Percentiles rank a stretch among this genome's conserved stretches.
These are phyloP conservation scores for Salvia rosmarinus DNA, from an alignment of 257 asterid genomes.

Conservation along the genomic window DNA sequence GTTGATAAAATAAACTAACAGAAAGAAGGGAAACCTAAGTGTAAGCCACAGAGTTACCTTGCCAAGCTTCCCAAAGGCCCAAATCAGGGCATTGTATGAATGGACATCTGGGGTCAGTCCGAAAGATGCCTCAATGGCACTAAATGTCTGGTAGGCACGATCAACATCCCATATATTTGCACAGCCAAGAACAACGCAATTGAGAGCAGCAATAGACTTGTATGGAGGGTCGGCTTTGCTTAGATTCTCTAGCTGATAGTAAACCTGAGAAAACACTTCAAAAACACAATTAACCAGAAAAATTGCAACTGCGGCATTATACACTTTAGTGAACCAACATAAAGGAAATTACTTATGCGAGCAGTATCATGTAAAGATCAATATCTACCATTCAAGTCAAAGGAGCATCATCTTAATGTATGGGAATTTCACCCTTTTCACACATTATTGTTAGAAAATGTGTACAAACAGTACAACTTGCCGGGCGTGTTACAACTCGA, in stretches of 20 bases:
- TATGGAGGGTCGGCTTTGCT: slow-evolving; percentile 65
- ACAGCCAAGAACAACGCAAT: slow-evolving; percentile 90
- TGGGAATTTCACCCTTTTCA: slow-evolving; percentile 4
- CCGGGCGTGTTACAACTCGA: no score
- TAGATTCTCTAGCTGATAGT: slow-evolving; percentile 88
- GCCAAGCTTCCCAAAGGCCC: slow-evolving; percentile 75
- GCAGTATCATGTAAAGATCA: slow-evolving; percentile 9
- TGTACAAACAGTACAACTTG: no score
- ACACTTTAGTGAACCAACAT: not conserved
- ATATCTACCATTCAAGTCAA: not conserved
- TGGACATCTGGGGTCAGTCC: slow-evolving; percentile 79
- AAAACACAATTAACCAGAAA: slow-evolving; percentile 33
- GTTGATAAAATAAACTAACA: no score
- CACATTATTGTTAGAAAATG: no score
- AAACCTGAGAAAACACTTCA: slow-evolving; percentile 63
- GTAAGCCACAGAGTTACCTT: slow-evolving; percentile 55
- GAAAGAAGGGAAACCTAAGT: slow-evolving; percentile 9
- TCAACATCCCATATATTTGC: slow-evolving; percentile 96
- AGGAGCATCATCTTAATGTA: not conserved
- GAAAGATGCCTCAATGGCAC: slow-evolving; percentile 64
- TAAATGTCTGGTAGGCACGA: slow-evolving; percentile 92
- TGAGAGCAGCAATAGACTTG: slow-evolving; percentile 88
- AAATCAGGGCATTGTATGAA: slow-evolving; percentile 83
- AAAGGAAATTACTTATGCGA: slow-evolving; percentile 5
- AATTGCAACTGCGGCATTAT: slow-evolving; percentile 18